A percentile compares a stretch with the other conserved stretches of the same genome.
Conservation (phyloP, 192 early-diverging fungal genomes). For the Chytriomyces confervae region DNA sequence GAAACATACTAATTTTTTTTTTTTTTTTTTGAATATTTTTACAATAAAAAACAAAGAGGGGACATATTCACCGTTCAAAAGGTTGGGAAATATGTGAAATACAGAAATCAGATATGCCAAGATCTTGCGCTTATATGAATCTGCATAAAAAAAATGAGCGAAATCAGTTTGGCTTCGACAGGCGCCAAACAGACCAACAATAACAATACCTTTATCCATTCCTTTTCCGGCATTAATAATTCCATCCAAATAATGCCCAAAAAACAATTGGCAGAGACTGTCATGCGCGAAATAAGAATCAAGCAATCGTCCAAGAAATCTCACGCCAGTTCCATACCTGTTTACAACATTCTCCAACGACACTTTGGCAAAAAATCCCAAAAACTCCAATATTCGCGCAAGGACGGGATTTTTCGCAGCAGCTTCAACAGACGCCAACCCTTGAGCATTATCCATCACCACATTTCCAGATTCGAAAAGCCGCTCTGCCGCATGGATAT, state of each 20-base stretch:
- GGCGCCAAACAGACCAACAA: background rate
- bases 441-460: background rate
- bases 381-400: conserved; percentile 1
- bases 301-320: background rate
- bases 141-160: background rate
- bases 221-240: background rate
- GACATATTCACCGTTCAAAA: background rate
- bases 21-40: background rate
- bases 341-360: background rate
- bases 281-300: background rate
- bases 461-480: conserved; percentile 19
- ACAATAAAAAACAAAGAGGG: background rate
- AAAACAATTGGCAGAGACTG: background rate
- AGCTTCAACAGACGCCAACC: background rate
- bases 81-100: background rate
- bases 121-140: background rate
- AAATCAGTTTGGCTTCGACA: background rate
- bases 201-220: background rate
- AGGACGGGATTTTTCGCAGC: background rate
- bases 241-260: background rate
- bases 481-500: conserved; percentile 10
- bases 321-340: background rate
- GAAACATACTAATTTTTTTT: background rate
- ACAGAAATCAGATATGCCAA: background rate
- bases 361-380: background rate